Base-by-base conservation (phyloP, 306 rosid genomes). In the Lathyrus aphaca region DNA sequence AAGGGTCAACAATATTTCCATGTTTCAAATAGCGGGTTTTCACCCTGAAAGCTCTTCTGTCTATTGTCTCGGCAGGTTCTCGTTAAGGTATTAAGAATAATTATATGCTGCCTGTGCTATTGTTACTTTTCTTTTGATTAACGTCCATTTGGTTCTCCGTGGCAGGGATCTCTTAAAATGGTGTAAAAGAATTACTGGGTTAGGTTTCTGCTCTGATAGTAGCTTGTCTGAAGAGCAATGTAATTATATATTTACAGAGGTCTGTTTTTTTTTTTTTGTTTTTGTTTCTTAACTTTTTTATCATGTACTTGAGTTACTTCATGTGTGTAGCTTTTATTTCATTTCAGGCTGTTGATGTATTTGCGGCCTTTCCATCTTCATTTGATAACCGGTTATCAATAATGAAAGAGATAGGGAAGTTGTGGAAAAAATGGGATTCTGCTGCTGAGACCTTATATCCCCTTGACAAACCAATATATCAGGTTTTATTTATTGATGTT, bases 111-210 rank as follows among this genome's bases (percentile, higher is more conserved):
- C 16, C 37, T 25, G 15, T 56, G 44, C 49, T 61, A 48, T 40
- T 43, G 40, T 12, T 68, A 8, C 10, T 42, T 50, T 60, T 48
- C 39, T 59, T 19, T 18, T 11, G 1, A 27, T 60, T 62, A 53
- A 54, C 46, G 23, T 49, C 25, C 70, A 44, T 56, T 62, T 64
- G 67, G 17, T 71, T 73, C 53, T 77, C 56, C 16, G 39, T 85
- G 79, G 66, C 81, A 93, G 98, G 83, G 96, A 94, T 83, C 92
- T 94, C 69, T 90, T 94, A 73, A 94, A 94, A 74, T 94, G 96
- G 98, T 88, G 97, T 86, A 90, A 87, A 76, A 94, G 98, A 64
- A 83, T 94, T 45, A 78, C 55, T 9, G 86, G 86, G 59, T 77
- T 84, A 65, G 82, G 86, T 30, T 82, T 90, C 46, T 65, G 73